Evolutionary conservation across 208 protist species (phyloP), one percentile per base, ranked within the genome.

Genomic region (Leishmania gerbilli): DNA sequence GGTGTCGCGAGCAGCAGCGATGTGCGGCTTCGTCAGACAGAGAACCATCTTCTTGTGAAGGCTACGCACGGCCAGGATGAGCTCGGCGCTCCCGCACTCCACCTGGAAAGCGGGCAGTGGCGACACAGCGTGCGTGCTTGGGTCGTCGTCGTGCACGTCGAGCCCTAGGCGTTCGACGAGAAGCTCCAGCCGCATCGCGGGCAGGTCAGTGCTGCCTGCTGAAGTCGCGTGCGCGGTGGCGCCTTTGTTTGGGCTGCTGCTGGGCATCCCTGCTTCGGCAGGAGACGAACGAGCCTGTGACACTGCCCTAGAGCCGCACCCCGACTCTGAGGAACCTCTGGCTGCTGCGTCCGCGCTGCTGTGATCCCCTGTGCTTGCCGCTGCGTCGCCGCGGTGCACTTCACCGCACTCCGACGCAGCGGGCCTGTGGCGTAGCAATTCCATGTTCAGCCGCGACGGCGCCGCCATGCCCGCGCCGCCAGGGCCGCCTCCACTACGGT

Each of bases 71-170:
- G 91, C 88, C n/a, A 94, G 76, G 53, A 91, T 95, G 37, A 95
- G 37, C 64, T 91, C 83, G 51, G 91, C 86, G 27, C 82, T 87
- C 7, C 76, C 79, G 75, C 93, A 96, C 31, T 87, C 88, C 45
- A 93, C 65, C 15, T 77, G 86, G 75, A 95, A 97, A 62, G 88
- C 88, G 3, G 91, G 87, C 19, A 76, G 69, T 19, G 77, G 42
- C 19, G 85, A 76, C 9, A 87, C 83, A 13, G 27, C 21, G 45
- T 89, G 87, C 58, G 88, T 90, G 9, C 67, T 27, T 17, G 76
- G 49, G 51, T 96, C 89, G 80, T 96, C 94, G 72, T 96, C 89
- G 79, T 91, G 85, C 55, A 97, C 85, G 40, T 93, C 84, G 64
- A 97, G 83, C 21, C 92, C 90, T 15, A 97, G 81, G 31, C 86